A percentile compares a stretch with the other conserved stretches of the same genome.
These are phyloP conservation scores for Coemansia sp. DNA, from an alignment of 192 early-diverging fungal species.

Conservation along the genomic window DNA sequence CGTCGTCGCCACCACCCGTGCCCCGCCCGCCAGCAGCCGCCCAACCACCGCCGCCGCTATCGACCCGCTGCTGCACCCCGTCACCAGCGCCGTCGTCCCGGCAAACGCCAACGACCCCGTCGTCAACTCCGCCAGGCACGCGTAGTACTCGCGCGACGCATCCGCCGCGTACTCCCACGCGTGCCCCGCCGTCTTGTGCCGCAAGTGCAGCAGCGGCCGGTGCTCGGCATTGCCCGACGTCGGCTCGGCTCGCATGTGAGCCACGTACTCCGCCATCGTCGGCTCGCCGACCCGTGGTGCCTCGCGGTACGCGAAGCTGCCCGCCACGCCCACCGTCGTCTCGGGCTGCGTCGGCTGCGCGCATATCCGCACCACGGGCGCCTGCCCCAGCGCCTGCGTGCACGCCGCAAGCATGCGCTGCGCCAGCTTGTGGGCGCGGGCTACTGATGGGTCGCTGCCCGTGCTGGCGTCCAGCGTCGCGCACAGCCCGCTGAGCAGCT, in stretches of 20 bases:
- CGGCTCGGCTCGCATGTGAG: conserved; percentile 64
- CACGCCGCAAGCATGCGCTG: conserved; percentile 79
- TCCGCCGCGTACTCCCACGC: conserved; percentile 19
- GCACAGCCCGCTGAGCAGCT: conserved; percentile 71
- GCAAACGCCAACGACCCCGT: conserved; percentile 77
- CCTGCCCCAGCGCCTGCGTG: conserved; percentile 62
- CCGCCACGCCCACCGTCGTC: conserved; percentile 68
- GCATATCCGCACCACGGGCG: conserved; percentile 45
- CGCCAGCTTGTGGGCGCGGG: conserved; percentile 64
- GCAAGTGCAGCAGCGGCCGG: conserved; percentile 37
- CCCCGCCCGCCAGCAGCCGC: conserved; percentile 73
- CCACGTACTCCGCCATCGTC: conserved; percentile 85
- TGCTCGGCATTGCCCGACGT: conserved; percentile 56
- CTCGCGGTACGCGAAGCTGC: conserved; percentile 76
- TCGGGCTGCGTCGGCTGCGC: conserved; percentile 68
- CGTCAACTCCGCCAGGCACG: conserved; percentile 65
- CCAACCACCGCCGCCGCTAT: conserved; percentile 86
- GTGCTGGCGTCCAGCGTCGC: conserved; percentile 67
- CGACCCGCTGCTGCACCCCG: conserved; percentile 86
- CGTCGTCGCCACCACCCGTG: conserved; percentile 74
- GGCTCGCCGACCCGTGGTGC: conserved; percentile 66
- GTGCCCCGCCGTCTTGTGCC: conserved; percentile 17
- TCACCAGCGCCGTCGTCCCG: conserved; percentile 77
- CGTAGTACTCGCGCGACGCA: conserved; percentile 15
- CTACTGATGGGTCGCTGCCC: conserved; percentile 58